phyloP scores from a whole-genome alignment of 805 yeast genomes.

The Candida endomychidarum region DNA sequence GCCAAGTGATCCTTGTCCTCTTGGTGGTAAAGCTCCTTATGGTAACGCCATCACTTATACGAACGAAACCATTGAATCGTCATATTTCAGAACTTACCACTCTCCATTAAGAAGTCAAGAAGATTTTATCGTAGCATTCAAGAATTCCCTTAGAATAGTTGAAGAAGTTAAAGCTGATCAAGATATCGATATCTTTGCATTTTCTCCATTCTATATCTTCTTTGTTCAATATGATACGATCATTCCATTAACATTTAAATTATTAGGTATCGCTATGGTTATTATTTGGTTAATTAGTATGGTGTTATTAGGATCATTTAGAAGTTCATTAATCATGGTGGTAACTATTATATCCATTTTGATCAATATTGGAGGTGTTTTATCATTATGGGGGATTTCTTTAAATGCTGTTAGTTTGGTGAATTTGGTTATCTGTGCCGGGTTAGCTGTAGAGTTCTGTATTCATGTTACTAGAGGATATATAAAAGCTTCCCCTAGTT shows the following conservation, averaged over 20 bases:
- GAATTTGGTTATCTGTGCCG: conserved; percentile 87
- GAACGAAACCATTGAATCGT: conserved; percentile 46
- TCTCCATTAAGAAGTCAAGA: conserved; percentile 74
- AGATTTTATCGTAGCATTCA: conserved; percentile 81
- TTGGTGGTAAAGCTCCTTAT: conserved; percentile 95
- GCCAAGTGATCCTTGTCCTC: conserved; percentile 85
- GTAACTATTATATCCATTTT: conserved; percentile 63
- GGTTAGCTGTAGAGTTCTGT: conserved; percentile 91
- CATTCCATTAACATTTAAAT: conserved; percentile 52
- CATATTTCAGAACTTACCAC: conserved; percentile 81
- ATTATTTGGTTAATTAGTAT: conserved; percentile 55
- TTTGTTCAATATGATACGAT: conserved; percentile 84
- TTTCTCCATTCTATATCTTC: conserved; percentile 89
- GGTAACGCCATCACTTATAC: conserved; percentile 53
- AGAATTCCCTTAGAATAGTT: conserved; percentile 66
- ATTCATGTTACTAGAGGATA: conserved; percentile 83
- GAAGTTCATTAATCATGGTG: conserved; percentile 56
- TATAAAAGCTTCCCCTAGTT: conserved; percentile 30
- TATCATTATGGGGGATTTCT: conserved; percentile 73
- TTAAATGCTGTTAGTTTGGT: conserved; percentile 89
- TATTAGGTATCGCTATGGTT: conserved; percentile 53
- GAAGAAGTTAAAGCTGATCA: conserved; percentile 49
- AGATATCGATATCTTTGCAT: conserved; percentile 68
- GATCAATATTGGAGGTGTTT: conserved; percentile 73
- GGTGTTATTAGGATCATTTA: conserved; percentile 63